A percentile compares a stretch with the other conserved stretches of the same genome.
These are phyloP conservation scores for Hibiscus syriacus DNA, from an alignment of 345 rosid genomes.

Conservation along the genomic window DNA sequence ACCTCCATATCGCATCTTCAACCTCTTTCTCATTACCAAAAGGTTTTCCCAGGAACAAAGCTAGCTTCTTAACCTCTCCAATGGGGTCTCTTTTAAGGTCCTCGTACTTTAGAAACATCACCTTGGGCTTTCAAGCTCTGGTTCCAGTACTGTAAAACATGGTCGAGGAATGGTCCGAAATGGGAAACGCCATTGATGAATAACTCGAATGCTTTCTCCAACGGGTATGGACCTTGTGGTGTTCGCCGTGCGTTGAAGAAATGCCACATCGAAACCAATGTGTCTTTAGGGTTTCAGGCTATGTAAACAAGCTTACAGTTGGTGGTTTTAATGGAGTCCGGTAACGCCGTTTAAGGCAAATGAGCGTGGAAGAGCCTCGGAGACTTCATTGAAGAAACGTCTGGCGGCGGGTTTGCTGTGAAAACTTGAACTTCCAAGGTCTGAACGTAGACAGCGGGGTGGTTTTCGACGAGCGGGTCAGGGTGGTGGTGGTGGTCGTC, in stretches of 20 bases:
- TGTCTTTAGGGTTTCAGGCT: conserved; percentile 28
- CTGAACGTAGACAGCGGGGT: conserved; percentile 14
- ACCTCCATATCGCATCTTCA: conserved; percentile 22
- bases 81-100: conserved; percentile 22
- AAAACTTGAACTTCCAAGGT: conserved; percentile 19
- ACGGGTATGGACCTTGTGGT: background rate
- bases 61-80: conserved; percentile 19
- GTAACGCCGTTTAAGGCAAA: conserved; percentile 21
- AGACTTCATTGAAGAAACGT: conserved; percentile 5
- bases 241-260: conserved; percentile 14
- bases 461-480: conserved; percentile 12
- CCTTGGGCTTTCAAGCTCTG: too few species aligned
- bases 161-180: conserved; percentile 26
- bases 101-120: too few species aligned
- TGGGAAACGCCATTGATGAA: conserved; percentile 24
- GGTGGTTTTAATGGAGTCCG: conserved; percentile 15
- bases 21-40: conserved; percentile 20
- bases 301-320: conserved; percentile 28
- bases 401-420: background rate
- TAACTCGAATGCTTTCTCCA: too few species aligned
- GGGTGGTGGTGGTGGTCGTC: background rate
- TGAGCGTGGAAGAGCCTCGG: too few species aligned
- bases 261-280: conserved; percentile 25
- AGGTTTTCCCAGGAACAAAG: conserved; percentile 17
- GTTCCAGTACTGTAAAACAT: too few species aligned